phyloP scores from a whole-genome alignment of 495 filamentous ascomycete species.

The Bacidia rubella region DNA sequence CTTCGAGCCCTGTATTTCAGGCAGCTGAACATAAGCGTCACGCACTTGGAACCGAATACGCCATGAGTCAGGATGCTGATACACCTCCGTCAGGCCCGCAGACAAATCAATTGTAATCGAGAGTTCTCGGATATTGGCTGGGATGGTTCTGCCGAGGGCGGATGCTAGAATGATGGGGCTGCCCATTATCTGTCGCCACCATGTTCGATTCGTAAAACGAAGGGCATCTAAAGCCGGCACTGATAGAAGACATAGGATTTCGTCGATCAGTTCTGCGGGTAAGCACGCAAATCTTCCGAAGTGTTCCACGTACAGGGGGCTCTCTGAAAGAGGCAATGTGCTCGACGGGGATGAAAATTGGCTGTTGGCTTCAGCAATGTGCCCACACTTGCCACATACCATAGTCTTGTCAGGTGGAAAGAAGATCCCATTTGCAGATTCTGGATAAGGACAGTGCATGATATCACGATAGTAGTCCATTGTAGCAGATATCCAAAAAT shows the following conservation, averaged over 20 bases:
- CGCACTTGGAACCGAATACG: constrained; percentile 2
- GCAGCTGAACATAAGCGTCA: neutral
- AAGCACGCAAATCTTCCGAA: neutral
- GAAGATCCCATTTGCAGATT: neutral
- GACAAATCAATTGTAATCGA: constrained; percentile 1
- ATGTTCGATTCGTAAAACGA: constrained; percentile 5
- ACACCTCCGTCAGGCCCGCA: neutral
- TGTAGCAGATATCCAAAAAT: neutral
- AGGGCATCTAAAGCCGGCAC: constrained; percentile 8
- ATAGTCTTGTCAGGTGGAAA: neutral
- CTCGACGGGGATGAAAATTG: neutral
- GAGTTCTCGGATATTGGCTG: neutral
- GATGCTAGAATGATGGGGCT: constrained; percentile 1
- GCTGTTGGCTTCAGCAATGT: too few relatives aligned
- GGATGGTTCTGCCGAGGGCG: neutral
- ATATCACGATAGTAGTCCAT: neutral
- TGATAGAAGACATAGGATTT: constrained; percentile 6
- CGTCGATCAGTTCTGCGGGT: neutral
- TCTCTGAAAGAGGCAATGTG: neutral
- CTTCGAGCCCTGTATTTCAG: neutral
- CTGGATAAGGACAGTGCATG: neutral
- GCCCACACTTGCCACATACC: neutral
- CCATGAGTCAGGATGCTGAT: constrained; percentile 4
- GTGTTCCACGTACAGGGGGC: neutral
- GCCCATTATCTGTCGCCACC: constrained; percentile 6